phyloP scores from a whole-genome alignment of 495 filamentous ascomycete species.

The Sabuloglossum arenarium region DNA sequence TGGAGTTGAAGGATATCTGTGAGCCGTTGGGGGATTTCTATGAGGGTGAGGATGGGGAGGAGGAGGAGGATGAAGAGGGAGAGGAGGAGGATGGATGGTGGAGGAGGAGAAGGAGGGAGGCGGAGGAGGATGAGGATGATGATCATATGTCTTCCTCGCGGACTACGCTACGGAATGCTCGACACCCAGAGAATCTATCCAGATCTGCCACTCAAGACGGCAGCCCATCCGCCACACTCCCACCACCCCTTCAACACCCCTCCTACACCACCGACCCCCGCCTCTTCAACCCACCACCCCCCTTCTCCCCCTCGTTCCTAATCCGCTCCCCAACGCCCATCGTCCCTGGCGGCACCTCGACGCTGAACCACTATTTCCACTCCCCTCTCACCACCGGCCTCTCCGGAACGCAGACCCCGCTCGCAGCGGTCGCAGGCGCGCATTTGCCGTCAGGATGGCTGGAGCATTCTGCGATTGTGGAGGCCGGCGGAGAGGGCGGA shows the following conservation, averaged over 20 bases:
- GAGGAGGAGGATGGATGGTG: slow-evolving; percentile 17
- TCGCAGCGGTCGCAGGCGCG: slow-evolving; percentile 64
- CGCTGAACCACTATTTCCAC: slow-evolving; percentile 68
- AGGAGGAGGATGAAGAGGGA: slow-evolving; percentile 22
- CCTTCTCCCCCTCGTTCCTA: slow-evolving; percentile 11
- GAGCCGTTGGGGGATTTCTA: slow-evolving; percentile 94
- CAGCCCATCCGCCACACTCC: neutral
- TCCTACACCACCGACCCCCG: neutral
- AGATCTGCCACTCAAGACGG: neutral
- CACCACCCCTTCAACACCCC: neutral
- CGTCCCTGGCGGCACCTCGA: slow-evolving; percentile 70
- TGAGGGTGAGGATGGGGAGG: slow-evolving; percentile 50
- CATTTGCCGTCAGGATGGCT: slow-evolving; percentile 32
- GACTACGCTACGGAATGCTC: neutral
- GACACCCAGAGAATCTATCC: neutral
- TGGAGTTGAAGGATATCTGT: slow-evolving; percentile 91
- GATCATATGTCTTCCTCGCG: neutral
- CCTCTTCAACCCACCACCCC: neutral
- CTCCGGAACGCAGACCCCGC: slow-evolving; percentile 68
- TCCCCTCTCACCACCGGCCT: slow-evolving; percentile 58
- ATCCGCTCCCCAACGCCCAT: slow-evolving; percentile 35
- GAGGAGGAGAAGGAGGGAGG: neutral
- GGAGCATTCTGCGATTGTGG: slow-evolving; percentile 1
- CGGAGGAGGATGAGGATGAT: neutral
- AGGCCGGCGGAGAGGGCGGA: neutral